phyloP scores from a whole-genome alignment of 2,329 filamentous ascomycete genomes.

The Penicillium rolfsii region DNA sequence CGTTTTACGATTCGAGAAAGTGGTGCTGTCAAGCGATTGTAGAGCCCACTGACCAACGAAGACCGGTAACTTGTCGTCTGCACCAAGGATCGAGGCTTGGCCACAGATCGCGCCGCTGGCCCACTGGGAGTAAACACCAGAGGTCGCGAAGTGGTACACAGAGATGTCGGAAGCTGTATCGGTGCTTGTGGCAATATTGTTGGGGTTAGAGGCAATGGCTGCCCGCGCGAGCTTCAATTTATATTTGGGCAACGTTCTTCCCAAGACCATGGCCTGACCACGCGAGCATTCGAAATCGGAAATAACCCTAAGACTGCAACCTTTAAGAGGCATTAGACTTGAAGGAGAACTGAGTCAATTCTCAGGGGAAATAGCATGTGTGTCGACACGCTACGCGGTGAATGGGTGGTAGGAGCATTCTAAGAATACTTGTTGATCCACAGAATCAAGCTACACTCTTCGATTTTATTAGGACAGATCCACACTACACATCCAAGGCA shows the following conservation, averaged over 20 bases:
- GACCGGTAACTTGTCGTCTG: conserved; percentile 26
- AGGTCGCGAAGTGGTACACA: conserved; percentile 28
- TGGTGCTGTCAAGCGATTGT: conserved; percentile 23
- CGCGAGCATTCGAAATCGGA: no score
- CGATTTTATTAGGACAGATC: neutral
- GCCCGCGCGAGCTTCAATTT: neutral
- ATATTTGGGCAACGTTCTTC: neutral
- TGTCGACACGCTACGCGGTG: no score
- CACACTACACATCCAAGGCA: neutral
- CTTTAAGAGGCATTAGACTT: no score
- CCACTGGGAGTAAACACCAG: conserved; percentile 18
- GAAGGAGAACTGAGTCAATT: no score
- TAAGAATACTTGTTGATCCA: neutral
- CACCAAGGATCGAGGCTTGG: conserved; percentile 19
- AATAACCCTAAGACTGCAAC: no score
- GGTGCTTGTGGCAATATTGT: neutral
- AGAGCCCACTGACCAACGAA: conserved; percentile 31
- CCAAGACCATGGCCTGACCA: no score
- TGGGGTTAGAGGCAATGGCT: neutral
- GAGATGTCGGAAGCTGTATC: conserved; percentile 30
- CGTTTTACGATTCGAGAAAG: conserved; percentile 18
- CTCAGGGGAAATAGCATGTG: no score
- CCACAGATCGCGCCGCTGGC: conserved; percentile 18
- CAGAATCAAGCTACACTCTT: neutral
- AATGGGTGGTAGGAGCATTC: no score